Base-by-base conservation (phyloP, 2,329 filamentous ascomycete species). In the Pseudopyricularia cyperi region DNA sequence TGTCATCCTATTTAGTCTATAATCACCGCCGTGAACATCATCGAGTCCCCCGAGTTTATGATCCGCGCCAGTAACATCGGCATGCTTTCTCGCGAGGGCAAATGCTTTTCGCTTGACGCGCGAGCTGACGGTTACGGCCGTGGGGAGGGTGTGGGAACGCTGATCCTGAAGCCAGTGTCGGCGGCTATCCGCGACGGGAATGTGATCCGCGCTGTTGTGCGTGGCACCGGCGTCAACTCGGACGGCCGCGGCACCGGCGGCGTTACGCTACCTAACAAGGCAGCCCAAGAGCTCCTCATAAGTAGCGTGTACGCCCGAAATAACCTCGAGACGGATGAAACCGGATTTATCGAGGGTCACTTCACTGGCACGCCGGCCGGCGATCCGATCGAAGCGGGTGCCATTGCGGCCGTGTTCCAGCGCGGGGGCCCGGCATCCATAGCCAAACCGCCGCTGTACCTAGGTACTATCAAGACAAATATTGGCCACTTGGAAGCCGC, bases 401-500 rank as follows among this genome's bases (percentile, higher is more conserved):
- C 70, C 17, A 65, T 75, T 24, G 57, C 63, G 17, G 55, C 57
- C 6, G 63, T 63, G 9, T 61, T 71, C 26, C 62, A 62, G 8
- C 46, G 33, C 7, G 15, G 58, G 24, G 60, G 63, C 8, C 56
- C 59, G 1, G 37, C 52, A 11, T 51, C 57, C 2, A 57, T 63
- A 12, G n/a, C n/a, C n/a, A n/a, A n/a, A n/a, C n/a, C n/a, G n/a
- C 62, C 62, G 0, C 57, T 67, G 4, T 64, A 62, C 51, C 63
- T 67, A 9, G 67, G 67, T 9, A 65, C 66, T 1, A 59, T 66
- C n/a, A 70, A 70, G 55, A 60, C 66, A 33, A 70, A 68, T 47
- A 59, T 69, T 24, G 75, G 75, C 9, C 76, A 79, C 58, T 53
- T 74, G 4, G 75, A 78, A 55, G 73, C 68, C 3, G 72, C 72